These are phyloP conservation scores for Elsinoe batatas DNA, from an alignment of 2,329 filamentous ascomycete species.

Conservation along the genomic window DNA sequence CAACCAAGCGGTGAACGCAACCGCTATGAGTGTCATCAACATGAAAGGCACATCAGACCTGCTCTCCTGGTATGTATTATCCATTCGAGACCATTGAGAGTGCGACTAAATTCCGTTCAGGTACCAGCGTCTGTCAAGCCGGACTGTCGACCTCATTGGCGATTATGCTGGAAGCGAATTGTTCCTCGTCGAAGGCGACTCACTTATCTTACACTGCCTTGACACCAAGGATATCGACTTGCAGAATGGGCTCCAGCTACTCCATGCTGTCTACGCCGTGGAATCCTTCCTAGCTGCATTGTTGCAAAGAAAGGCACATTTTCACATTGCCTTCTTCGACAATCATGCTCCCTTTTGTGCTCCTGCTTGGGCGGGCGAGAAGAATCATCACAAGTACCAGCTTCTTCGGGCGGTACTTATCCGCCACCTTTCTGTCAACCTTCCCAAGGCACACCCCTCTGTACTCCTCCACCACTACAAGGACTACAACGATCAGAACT, in stretches of 20 bases:
- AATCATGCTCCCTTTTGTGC: slow-evolving; percentile 47
- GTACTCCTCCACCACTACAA: slow-evolving; percentile 16
- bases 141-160: slow-evolving; percentile 56
- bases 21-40: not conserved
- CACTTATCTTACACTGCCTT: slow-evolving; percentile 56
- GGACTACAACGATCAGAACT: slow-evolving; percentile 28
- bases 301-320: slow-evolving; percentile 55
- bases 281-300: slow-evolving; percentile 56
- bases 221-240: slow-evolving; percentile 56
- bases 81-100: not conserved
- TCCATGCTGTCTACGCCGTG: slow-evolving; percentile 60
- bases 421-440: slow-evolving; percentile 47
- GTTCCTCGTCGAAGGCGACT: slow-evolving; percentile 65
- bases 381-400: slow-evolving; percentile 43
- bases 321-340: slow-evolving; percentile 61
- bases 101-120: slow-evolving; percentile 6
- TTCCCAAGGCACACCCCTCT: slow-evolving; percentile 34
- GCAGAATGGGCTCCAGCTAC: slow-evolving; percentile 56
- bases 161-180: slow-evolving; percentile 66
- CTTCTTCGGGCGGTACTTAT: slow-evolving; percentile 55
- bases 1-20: too few species aligned
- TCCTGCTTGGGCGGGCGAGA: slow-evolving; percentile 32
- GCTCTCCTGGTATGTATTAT: not conserved
- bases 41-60: not conserved
- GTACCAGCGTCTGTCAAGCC: slow-evolving; percentile 35